phyloP scores from a whole-genome alignment of 2,329 filamentous ascomycete genomes.

The Fusarium napiforme region DNA sequence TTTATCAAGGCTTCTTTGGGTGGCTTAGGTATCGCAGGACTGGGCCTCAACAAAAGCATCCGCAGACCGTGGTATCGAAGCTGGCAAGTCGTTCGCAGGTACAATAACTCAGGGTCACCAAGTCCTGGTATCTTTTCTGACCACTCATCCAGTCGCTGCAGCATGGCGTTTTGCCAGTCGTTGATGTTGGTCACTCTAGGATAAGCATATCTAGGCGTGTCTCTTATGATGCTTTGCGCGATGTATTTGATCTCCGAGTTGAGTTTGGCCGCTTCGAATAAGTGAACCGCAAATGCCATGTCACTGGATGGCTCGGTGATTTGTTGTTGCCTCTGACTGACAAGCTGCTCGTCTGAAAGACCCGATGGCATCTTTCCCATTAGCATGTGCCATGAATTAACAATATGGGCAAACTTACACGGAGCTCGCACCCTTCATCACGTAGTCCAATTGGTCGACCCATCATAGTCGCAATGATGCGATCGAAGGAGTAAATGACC shows the following conservation, averaged over 20 bases:
- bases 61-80: conserved; percentile 60
- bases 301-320: background rate
- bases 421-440: conserved; percentile 65
- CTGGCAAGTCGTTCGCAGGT: conserved; percentile 52
- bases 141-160: conserved; percentile 55
- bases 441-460: conserved; percentile 64
- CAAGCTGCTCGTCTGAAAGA: conserved; percentile 38
- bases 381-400: background rate
- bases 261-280: conserved; percentile 59
- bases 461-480: conserved; percentile 65
- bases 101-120: conserved; percentile 20
- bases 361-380: conserved; percentile 46
- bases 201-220: conserved; percentile 60
- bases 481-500: conserved; percentile 63
- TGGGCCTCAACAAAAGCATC: conserved; percentile 62
- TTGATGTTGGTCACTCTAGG: conserved; percentile 57
- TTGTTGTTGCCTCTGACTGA: background rate
- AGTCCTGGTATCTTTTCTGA: conserved; percentile 48
- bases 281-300: conserved; percentile 58
- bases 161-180: conserved; percentile 58
- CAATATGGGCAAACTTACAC: conserved; percentile 47
- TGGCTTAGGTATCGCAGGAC: conserved; percentile 62
- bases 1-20: conserved; percentile 51
- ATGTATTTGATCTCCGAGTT: conserved; percentile 70
- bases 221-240: conserved; percentile 62